A percentile compares a stretch with the other conserved stretches of the same genome.
Evolutionary conservation across 352 stramenopile genomes (phyloP).

Genomic region (Elongisporangium anandrum): DNA sequence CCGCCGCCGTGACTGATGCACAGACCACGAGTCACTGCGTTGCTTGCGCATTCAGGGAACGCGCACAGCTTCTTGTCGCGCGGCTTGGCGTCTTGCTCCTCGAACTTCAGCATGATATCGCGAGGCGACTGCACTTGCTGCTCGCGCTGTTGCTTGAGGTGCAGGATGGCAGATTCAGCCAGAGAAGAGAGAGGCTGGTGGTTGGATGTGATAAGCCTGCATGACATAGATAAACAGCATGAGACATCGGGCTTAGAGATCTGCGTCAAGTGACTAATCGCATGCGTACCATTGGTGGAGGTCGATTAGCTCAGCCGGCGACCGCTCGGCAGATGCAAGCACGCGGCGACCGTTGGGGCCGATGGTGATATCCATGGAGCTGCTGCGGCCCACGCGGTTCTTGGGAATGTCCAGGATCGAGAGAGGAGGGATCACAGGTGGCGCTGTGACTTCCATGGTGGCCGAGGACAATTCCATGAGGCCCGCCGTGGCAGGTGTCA

Average conservation of each 20-base stretch:
- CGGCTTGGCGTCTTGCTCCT: conserved; percentile 11
- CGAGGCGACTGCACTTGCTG: not conserved
- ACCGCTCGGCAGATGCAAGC: conserved; percentile 13
- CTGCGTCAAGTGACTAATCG: not conserved
- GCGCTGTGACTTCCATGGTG: not conserved
- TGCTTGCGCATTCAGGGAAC: conserved; percentile 68
- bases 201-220: conserved; percentile 5
- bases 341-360: conserved; percentile 26
- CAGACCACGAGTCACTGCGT: conserved; percentile 73
- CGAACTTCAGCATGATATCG: not conserved
- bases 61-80: conserved; percentile 79
- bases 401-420: conserved; percentile 25
- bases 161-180: conserved; percentile 30
- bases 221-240: conserved; percentile 3
- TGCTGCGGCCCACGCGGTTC: conserved; percentile 53
- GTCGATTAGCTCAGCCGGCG: conserved; percentile 25
- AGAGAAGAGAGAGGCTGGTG: conserved; percentile 40
- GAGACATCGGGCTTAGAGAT: not conserved
- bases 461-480: not conserved
- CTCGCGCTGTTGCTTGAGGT: conserved; percentile 1
- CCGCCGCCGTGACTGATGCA: conserved; percentile 82
- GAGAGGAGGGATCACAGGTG: conserved; percentile 5
- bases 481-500: conserved; percentile 6
- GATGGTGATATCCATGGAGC: conserved; percentile 37
- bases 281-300: conserved; percentile 29